phyloP scores from a whole-genome alignment of 2,329 filamentous ascomycete species.

The Ophiobolus disseminans region DNA sequence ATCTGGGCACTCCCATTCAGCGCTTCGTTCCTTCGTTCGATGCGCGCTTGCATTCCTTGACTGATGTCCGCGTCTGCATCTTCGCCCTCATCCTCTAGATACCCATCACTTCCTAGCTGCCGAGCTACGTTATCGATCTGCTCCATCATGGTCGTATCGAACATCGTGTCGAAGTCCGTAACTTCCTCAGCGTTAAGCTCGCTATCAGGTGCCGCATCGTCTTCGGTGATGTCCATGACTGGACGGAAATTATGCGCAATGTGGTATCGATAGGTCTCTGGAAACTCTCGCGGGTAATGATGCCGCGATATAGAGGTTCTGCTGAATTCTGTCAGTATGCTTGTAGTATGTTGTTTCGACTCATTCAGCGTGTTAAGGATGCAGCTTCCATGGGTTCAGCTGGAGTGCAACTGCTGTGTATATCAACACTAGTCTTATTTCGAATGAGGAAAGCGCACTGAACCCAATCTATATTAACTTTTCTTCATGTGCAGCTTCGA shows the following conservation, averaged over 20 bases:
- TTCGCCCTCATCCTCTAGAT: neutral
- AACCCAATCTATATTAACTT: too few relatives aligned
- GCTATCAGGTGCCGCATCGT: neutral
- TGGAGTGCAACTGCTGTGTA: neutral
- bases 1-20: neutral
- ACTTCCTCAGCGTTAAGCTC: neutral
- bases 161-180: neutral
- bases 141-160: neutral
- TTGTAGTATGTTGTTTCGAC: neutral
- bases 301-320: neutral
- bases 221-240: neutral
- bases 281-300: neutral
- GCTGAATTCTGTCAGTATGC: neutral
- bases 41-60: neutral
- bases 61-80: neutral
- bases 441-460: too few relatives aligned
- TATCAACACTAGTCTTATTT: too few relatives aligned
- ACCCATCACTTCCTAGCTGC: neutral
- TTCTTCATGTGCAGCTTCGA: too few relatives aligned
- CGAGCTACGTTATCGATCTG: neutral
- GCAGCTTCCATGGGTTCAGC: neutral
- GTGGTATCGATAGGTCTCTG: neutral
- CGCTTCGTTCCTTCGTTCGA: neutral
- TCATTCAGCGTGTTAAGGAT: neutral
- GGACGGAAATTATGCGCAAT: too few relatives aligned